These are phyloP conservation scores for Fusarium illudens DNA, from an alignment of 2,329 filamentous ascomycete genomes.

Conservation along the genomic window DNA sequence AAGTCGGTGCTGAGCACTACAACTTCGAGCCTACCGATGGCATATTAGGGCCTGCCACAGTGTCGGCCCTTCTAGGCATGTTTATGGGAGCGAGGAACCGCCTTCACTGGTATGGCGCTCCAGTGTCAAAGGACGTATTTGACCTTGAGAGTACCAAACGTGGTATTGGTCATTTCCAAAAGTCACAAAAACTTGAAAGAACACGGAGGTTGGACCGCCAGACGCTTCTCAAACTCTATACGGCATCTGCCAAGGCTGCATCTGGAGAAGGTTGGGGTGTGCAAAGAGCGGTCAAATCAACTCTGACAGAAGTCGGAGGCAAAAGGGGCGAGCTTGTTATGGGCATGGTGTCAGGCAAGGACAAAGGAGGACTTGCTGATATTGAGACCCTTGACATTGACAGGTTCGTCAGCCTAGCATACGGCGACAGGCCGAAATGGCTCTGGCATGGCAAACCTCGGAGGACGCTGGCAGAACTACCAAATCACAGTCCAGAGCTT, in stretches of 20 bases:
- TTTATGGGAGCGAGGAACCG: constrained; percentile 91
- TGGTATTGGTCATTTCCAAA: constrained; percentile 89
- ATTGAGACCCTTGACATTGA: constrained; percentile 93
- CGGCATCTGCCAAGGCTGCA: constrained; percentile 87
- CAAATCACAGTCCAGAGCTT: constrained; percentile 58
- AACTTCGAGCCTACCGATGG: constrained; percentile 93
- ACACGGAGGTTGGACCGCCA: constrained; percentile 83
- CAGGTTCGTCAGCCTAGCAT: constrained; percentile 78
- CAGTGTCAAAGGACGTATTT: constrained; percentile 90
- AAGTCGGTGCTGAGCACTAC: constrained; percentile 90
- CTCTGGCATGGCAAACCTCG: constrained; percentile 91
- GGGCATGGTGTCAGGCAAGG: constrained; percentile 88
- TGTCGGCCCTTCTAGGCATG: constrained; percentile 85
- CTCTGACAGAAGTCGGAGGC: constrained; percentile 90
- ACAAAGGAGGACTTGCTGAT: constrained; percentile 90
- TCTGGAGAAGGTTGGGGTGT: constrained; percentile 90
- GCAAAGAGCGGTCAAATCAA: constrained; percentile 94
- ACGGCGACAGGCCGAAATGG: constrained; percentile 89
- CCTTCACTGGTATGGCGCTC: constrained; percentile 82
- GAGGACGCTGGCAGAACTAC: constrained; percentile 63
- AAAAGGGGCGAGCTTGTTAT: constrained; percentile 95
- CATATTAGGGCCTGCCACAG: constrained; percentile 89
- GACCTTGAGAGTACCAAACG: constrained; percentile 84
- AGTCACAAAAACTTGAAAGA: constrained; percentile 80
- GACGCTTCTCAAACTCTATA: constrained; percentile 83